Base-by-base conservation (phyloP, 371 early-diverging fungal genomes). In the Mucor racemosus region DNA sequence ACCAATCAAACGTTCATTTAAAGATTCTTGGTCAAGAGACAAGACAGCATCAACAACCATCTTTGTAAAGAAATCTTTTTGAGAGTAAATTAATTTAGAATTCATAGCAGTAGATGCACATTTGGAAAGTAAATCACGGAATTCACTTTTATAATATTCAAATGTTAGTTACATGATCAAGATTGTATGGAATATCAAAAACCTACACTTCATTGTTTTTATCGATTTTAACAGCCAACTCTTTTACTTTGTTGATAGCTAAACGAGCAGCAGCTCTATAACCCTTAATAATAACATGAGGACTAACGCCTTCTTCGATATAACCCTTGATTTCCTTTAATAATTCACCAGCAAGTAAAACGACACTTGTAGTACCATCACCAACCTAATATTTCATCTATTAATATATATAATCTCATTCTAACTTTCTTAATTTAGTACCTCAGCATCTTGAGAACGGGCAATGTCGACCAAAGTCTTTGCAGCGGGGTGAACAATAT, bases 311-410 rank as follows among this genome's bases (percentile, higher is more conserved):
- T 72, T 98, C 98, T 81, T 99, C 99, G 66, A 99, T 90, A 66
- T 95, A 92, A 64, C 90, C 86, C 72, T 97, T 97, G 57, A 99
- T 90, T 72, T 95, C 94, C 75, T 94, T 93, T 70, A 99, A 86
- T 19, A 99, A 89, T 81, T 99, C 99, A 60, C 95, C 96, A 42
- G 99, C 97, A 40, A 99, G 87, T 38, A 99, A 85, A 14, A 99
- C 98, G 13, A 99, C 99, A 84, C 96, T 96, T 13, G 99, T 99
- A 34, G 99, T 99, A 68, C 99, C 99, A 80, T 99, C 99, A 64
- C 99, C 99, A 42, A 92, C 94, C 90, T 91, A 15, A 35, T 19
- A 38, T 14, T 14, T 48, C 13, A 7, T 15, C 8, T 7, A 26
- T 53, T 56, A 44, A 42, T 39, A 34, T 33, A 50, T 21, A 39